Evolutionary conservation across 345 rosid genomes (phyloP).

Genomic region (Rubroshorea leprosula): DNA sequence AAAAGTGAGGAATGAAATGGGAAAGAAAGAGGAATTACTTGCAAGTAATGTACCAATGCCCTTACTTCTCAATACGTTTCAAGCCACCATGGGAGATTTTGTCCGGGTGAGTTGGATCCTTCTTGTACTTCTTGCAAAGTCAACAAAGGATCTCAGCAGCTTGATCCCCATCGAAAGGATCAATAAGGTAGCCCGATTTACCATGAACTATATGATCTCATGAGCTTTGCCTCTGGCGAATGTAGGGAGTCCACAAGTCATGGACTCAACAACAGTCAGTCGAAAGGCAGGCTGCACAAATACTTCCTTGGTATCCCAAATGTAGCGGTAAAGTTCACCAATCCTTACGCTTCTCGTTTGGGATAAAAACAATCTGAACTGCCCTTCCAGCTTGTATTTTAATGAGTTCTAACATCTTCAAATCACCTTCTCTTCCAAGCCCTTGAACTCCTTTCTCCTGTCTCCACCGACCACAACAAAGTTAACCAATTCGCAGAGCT

Average conservation of each 20-base stretch:
- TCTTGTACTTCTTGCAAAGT: slow-evolving; percentile 64
- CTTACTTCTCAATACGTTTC: slow-evolving; percentile 77
- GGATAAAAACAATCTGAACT: slow-evolving; percentile 70
- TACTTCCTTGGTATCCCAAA: slow-evolving; percentile 52
- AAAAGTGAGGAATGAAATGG: too few relatives aligned
- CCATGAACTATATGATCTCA: slow-evolving; percentile 89
- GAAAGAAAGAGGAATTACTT: too few relatives aligned
- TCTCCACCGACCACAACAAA: slow-evolving; percentile 92
- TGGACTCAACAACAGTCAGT: slow-evolving; percentile 65
- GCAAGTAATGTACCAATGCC: too few relatives aligned
- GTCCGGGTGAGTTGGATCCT: slow-evolving; percentile 66
- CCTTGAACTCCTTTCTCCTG: slow-evolving; percentile 84
- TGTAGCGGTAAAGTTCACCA: slow-evolving; percentile 65
- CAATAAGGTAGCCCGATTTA: slow-evolving; percentile 78
- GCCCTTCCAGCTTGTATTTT: slow-evolving; percentile 50
- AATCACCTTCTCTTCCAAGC: slow-evolving; percentile 82
- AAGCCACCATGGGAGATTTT: slow-evolving; percentile 69
- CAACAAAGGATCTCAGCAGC: slow-evolving; percentile 64
- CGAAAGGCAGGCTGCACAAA: slow-evolving; percentile 79
- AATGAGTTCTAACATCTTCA: slow-evolving; percentile 74
- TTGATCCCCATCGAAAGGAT: slow-evolving; percentile 86
- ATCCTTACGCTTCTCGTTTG: slow-evolving; percentile 71
- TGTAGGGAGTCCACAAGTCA: slow-evolving; percentile 72
- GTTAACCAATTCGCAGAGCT: slow-evolving; percentile 66
- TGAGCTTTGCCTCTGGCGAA: slow-evolving; percentile 82